phyloP scores from a whole-genome alignment of 345 rosid species.

The Durio zibethinus region DNA sequence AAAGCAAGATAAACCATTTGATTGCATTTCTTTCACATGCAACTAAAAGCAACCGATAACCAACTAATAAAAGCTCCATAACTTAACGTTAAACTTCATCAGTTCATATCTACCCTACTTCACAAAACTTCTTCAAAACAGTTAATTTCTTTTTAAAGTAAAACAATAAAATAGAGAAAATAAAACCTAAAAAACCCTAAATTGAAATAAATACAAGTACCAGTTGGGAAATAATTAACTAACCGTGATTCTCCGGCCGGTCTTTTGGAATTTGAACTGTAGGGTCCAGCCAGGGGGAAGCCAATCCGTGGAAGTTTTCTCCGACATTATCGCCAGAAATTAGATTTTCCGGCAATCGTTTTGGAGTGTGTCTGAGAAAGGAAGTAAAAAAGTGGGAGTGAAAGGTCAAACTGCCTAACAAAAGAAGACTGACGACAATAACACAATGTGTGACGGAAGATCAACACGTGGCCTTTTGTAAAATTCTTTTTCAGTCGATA shows the following conservation, averaged over 20 bases:
- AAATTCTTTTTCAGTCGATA: background rate
- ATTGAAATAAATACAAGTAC: background rate
- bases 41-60: background rate
- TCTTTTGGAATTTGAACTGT: constrained; percentile 34
- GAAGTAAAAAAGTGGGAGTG: background rate
- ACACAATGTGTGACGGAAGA: constrained; percentile 2
- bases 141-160: background rate
- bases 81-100: constrained; percentile 1
- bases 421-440: background rate
- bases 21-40: constrained; percentile 6
- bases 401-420: background rate
- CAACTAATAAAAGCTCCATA: constrained; percentile 1
- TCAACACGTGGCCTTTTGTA: constrained; percentile 15
- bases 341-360: background rate
- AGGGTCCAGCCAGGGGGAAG: constrained; percentile 54
- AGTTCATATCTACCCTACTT: background rate
- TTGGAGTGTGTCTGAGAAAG: background rate
- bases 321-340: constrained; percentile 16
- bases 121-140: background rate
- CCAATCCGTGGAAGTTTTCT: constrained; percentile 32
- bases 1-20: background rate
- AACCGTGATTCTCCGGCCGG: constrained; percentile 53
- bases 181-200: background rate
- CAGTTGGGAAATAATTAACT: background rate
- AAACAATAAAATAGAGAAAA: background rate